Conservation (phyloP, 2,329 filamentous ascomycete genomes). For the Colletotrichum spinosum region DNA sequence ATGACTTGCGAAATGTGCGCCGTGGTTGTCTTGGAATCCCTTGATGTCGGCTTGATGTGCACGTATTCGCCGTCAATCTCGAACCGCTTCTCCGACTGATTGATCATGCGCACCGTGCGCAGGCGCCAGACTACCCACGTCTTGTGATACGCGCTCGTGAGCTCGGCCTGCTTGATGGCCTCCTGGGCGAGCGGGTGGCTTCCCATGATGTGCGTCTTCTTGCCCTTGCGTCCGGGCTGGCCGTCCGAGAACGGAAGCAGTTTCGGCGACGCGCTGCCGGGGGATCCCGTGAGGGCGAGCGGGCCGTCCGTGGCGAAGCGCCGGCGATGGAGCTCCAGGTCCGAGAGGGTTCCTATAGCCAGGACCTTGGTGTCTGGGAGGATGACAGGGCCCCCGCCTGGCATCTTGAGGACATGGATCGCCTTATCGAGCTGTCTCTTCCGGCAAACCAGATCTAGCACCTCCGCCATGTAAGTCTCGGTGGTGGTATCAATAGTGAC, state of each 20-base stretch:
- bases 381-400: conserved; percentile 79
- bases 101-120: conserved; percentile 84
- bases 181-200: conserved; percentile 76
- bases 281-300: conserved; percentile 75
- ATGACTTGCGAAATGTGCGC: conserved; percentile 87
- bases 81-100: conserved; percentile 79
- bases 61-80: conserved; percentile 89
- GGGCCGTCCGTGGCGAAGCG: conserved; percentile 82
- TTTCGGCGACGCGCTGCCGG: conserved; percentile 77
- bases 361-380: conserved; percentile 83
- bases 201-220: conserved; percentile 64
- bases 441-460: conserved; percentile 81
- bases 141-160: conserved; percentile 71
- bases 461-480: conserved; percentile 85
- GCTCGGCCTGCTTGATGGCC: conserved; percentile 68
- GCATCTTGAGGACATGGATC: conserved; percentile 82
- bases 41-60: conserved; percentile 81
- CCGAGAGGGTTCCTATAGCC: conserved; percentile 79
- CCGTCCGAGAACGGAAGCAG: conserved; percentile 65
- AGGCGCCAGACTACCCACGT: conserved; percentile 86
- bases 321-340: conserved; percentile 80
- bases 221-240: conserved; percentile 56
- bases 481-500: conserved; percentile 82
- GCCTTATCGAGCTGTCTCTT: conserved; percentile 84
- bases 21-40: conserved; percentile 78